Conservation (phyloP, 2,329 filamentous ascomycete species). For the Aspergillus puulaauensis region DNA sequence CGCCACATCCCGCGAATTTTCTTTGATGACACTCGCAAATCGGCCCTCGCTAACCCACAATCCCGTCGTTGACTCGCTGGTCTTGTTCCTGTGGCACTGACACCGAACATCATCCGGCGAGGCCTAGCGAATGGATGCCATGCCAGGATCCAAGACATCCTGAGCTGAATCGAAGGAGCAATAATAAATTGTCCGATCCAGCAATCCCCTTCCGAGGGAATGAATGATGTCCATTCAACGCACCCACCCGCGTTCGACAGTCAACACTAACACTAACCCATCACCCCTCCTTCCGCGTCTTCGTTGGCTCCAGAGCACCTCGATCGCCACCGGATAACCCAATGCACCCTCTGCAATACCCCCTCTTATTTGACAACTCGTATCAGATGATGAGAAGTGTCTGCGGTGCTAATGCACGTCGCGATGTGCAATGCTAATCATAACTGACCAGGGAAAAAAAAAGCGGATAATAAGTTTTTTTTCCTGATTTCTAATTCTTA, state of each 20-base stretch:
- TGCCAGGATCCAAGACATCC: background rate
- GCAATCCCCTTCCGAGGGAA: background rate
- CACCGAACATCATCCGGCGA: background rate
- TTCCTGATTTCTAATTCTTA: background rate
- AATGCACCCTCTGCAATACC: conserved; percentile 1
- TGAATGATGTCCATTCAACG: background rate
- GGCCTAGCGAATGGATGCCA: background rate
- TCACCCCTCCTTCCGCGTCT: conserved; percentile 6
- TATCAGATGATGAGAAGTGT: conserved; percentile 23
- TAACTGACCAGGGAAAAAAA: background rate
- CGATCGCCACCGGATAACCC: conserved; percentile 11
- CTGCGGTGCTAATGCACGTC: conserved; percentile 24
- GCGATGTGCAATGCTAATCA: conserved; percentile 11
- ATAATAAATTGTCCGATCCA: background rate
- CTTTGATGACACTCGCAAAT: conserved; percentile 6
- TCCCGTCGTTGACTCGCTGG: conserved; percentile 2
- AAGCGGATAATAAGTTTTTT: background rate
- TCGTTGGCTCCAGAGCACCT: conserved; percentile 8
- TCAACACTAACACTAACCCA: background rate
- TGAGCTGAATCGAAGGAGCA: background rate
- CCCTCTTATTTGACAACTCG: conserved; percentile 8
- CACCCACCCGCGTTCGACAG: background rate
- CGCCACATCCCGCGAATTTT: conserved; percentile 9
- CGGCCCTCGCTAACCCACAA: conserved; percentile 6
- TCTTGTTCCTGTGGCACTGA: conserved; percentile 4